Conservation (phyloP, 441 rosid species). For the Adansonia madagascariensis region DNA sequence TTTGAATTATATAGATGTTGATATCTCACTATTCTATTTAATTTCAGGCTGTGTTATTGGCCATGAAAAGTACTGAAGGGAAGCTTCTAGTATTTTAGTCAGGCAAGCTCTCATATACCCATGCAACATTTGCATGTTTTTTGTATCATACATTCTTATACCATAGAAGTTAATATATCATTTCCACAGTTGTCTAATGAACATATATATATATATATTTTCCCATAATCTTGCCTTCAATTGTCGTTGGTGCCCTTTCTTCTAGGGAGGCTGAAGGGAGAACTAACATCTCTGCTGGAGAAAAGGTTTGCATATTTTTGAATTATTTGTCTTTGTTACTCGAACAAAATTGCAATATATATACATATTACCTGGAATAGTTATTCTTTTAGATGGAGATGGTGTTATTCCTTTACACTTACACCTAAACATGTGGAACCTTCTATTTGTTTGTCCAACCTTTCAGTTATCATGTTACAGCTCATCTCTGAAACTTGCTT, state of each 20-base stretch:
- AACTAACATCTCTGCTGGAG: conserved; percentile 77
- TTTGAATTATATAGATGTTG: conserved; percentile 19
- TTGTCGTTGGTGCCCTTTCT: conserved; percentile 88
- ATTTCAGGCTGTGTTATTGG: conserved; percentile 86
- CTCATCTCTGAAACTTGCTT: neutral
- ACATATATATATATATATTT: neutral
- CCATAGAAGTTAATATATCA: neutral
- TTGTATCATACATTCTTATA: conserved; percentile 17
- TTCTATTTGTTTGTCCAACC: neutral
- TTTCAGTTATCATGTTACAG: neutral
- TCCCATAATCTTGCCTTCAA: conserved; percentile 74
- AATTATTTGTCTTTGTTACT: neutral
- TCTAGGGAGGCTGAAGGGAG: conserved; percentile 95
- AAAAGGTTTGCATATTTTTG: conserved; percentile 56
- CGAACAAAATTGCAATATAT: neutral
- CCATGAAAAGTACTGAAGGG: conserved; percentile 88
- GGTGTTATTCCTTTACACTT: neutral
- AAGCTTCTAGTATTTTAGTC: conserved; percentile 93
- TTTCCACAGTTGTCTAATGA: conserved; percentile 28
- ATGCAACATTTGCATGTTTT: conserved; percentile 13
- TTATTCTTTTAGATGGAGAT: conserved; percentile 11
- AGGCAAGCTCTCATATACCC: conserved; percentile 50
- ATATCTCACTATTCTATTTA: conserved; percentile 24
- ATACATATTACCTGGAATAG: neutral
- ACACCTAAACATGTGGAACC: neutral